These are phyloP conservation scores for Wickerhamiella azymoides DNA, from an alignment of 805 yeast genomes.

Conservation along the genomic window DNA sequence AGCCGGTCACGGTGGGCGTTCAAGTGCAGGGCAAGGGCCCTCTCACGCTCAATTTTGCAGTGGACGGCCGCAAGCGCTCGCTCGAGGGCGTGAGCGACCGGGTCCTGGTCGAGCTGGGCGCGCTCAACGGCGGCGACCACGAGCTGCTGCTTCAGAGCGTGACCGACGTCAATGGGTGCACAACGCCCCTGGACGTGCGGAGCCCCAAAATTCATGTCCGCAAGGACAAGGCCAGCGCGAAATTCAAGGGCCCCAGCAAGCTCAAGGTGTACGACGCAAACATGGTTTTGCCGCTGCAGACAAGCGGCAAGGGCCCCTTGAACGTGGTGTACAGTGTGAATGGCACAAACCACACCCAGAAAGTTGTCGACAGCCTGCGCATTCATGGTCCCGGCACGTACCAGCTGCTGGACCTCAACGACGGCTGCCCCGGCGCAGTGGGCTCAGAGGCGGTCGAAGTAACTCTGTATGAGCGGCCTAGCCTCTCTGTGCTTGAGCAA, in stretches of 20 bases:
- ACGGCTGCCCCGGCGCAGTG: conserved; percentile 39
- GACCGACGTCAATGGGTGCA: conserved; percentile 65
- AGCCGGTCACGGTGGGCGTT: conserved; percentile 37
- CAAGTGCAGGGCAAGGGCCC: conserved; percentile 70
- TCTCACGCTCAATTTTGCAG: conserved; percentile 52
- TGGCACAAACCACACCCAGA: conserved; percentile 2
- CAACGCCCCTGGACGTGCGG: conserved; percentile 49
- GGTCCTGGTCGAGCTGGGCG: conserved; percentile 28
- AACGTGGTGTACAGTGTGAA: conserved; percentile 19
- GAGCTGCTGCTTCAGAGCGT: conserved; percentile 48
- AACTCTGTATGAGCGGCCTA: conserved; percentile 35
- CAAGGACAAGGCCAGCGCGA: conserved; percentile 49
- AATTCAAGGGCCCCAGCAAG: conserved; percentile 31
- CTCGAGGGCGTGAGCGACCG: conserved; percentile 32
- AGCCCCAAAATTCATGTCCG: conserved; percentile 59
- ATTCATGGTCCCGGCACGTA: conserved; percentile 37
- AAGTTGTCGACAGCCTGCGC: conserved; percentile 17
- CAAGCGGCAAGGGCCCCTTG: conserved; percentile 33
- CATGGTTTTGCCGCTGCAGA: conserved; percentile 40
- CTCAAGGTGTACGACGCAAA: conserved; percentile 38
- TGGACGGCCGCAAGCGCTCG: conserved; percentile 22
- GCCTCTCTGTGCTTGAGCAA: conserved; percentile 27
- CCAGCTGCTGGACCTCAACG: conserved; percentile 32
- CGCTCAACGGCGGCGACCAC: conserved; percentile 52
- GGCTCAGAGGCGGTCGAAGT: conserved; percentile 27